Evolutionary conservation across 176 grass and related monocot species (phyloP).

Genomic region (Triticum dicoccoides): DNA sequence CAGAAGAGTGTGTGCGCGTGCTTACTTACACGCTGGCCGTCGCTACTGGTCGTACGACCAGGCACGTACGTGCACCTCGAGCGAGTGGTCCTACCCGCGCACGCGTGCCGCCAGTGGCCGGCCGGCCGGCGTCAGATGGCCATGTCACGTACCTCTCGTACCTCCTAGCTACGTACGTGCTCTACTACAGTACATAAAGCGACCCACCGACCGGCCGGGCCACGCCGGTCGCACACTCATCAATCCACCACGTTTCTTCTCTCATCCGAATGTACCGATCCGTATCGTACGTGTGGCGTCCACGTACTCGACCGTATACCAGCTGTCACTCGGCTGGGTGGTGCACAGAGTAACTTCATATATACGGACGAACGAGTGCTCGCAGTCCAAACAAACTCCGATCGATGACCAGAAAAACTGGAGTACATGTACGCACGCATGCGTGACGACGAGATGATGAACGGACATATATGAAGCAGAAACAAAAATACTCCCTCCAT

Average conservation of each 20-base stretch:
- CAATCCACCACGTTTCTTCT: not conserved
- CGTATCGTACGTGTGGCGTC: not conserved
- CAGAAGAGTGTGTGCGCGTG: not conserved
- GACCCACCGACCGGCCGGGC: not conserved
- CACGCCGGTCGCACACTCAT: not conserved
- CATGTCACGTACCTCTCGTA: not conserved
- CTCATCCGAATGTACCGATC: not conserved
- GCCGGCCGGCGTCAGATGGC: not conserved
- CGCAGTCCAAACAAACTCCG: too few species aligned
- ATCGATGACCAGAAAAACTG: not conserved
- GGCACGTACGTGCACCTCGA: not conserved
- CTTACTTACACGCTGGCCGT: not conserved
- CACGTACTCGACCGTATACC: not conserved
- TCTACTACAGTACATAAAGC: not conserved
- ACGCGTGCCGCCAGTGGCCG: not conserved
- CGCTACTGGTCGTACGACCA: too few species aligned
- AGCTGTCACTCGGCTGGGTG: too few species aligned
- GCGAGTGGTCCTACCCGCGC: not conserved
- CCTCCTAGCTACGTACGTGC: too few species aligned
- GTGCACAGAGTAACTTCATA: too few species aligned
- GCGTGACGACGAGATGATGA: constrained; percentile 36
- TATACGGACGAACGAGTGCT: too few species aligned
- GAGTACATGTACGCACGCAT: not conserved
- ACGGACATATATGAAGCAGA: not conserved
- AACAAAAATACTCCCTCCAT: too few species aligned